Conservation (phyloP, 805 yeast genomes). For the Ogataea degrootiae region DNA sequence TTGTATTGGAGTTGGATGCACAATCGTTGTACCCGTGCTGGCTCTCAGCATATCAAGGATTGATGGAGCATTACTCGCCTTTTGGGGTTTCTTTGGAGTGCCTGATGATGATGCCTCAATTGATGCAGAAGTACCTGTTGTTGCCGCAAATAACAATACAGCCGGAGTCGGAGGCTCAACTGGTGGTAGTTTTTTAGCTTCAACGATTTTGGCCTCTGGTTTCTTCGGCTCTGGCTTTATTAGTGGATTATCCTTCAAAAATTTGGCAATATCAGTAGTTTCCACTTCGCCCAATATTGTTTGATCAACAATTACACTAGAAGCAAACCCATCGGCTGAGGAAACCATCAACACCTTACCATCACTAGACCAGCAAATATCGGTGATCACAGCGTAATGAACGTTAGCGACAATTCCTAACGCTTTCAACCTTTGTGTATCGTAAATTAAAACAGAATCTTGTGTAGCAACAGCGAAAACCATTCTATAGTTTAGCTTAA, state of each 20-base stretch:
- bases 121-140: neutral
- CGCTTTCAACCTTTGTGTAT: conserved; percentile 67
- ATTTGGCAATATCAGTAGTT: conserved; percentile 21
- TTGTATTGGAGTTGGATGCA: conserved; percentile 3
- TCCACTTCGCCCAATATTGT: conserved; percentile 53
- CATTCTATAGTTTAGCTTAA: conserved; percentile 71
- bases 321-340: conserved; percentile 91
- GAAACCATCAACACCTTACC: conserved; percentile 69
- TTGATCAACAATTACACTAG: conserved; percentile 52
- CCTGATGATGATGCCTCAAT: neutral
- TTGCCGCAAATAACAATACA: neutral
- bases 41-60: conserved; percentile 9
- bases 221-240: neutral
- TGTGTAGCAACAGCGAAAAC: conserved; percentile 91
- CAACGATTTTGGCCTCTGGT: neutral
- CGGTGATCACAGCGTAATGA: conserved; percentile 88
- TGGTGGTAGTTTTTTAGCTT: neutral
- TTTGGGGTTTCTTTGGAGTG: neutral
- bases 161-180: neutral
- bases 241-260: conserved; percentile 11
- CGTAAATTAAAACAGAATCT: conserved; percentile 76
- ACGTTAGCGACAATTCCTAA: conserved; percentile 71
- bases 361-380: conserved; percentile 76
- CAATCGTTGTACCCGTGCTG: neutral
- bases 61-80: conserved; percentile 6